Evolutionary conservation across 2,329 filamentous ascomycete genomes (phyloP), one percentile per base, ranked within the genome.

Genomic region (Septoria linicola): DNA sequence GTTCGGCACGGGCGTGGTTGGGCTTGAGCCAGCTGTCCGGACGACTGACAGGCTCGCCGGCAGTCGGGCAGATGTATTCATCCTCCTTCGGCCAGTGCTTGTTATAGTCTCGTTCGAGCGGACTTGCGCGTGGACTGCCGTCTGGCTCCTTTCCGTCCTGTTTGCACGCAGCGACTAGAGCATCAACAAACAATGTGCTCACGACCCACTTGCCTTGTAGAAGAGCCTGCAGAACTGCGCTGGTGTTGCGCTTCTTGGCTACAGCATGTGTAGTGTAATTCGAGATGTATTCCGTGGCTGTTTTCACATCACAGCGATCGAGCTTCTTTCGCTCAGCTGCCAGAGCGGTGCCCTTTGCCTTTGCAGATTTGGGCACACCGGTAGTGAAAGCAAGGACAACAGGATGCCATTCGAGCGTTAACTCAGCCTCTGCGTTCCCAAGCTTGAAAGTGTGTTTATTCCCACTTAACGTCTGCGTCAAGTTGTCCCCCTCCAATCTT

Each of bases 271-370:
- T 96, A 0, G 92, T 96, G 21, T 80, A 73, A 13, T 74, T 78
- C 20, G 79, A 73, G 19, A 87, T 73, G 68, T 89, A 96, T 3
- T 90, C 84, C 36, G 81, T 76, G 11, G 87, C 74, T 11, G 89
- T 84, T 69, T 96, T 97, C 69, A 97, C 85, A 66, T 96, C 93
- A n/a, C 95, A 77, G 37, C 85, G 81, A 66, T 95, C 89, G 14
- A 97, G 80, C 46, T 79, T 79, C 25, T 80, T 73, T 55, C 81
- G 81, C 20, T 90, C 78, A 14, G 74, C 74, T 1, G 75, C 72
- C 48, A 91, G 75, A 1, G 85, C 82, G 61, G 85, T 82, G 60
- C 49, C 60, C 41, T 52, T 68, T 60, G 42, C 49, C 57, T 67
- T 68, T 25, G 60, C 54, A 77, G 73, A 36, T 58, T 84, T 88